phyloP scores from a whole-genome alignment of 2,329 filamentous ascomycete species.

The Arthroderma sp. region DNA sequence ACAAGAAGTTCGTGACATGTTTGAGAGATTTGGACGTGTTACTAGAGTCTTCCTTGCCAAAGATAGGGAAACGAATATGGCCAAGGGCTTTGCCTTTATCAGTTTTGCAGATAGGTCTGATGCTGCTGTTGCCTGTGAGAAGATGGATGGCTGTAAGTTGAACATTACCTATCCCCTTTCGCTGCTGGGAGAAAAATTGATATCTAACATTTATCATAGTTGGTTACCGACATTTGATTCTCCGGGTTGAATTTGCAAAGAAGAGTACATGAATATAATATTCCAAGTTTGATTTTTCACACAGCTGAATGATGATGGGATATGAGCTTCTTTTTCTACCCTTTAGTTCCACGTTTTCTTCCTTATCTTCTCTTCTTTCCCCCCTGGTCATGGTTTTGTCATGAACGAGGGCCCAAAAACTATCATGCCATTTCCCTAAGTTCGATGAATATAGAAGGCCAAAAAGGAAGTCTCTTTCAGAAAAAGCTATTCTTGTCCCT shows the following conservation, averaged over 20 bases:
- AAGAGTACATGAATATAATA: conserved; percentile 19
- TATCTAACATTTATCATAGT: conserved; percentile 20
- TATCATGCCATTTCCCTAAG: too few species aligned
- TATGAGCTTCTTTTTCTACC: background rate
- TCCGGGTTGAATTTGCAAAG: conserved; percentile 41
- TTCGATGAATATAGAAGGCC: too few species aligned
- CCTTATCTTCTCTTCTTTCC: conserved; percentile 4
- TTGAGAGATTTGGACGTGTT: conserved; percentile 92
- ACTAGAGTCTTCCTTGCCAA: conserved; percentile 96
- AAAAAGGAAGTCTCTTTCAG: too few species aligned
- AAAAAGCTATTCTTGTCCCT: too few species aligned
- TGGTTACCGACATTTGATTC: conserved; percentile 40
- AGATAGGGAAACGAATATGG: conserved; percentile 87
- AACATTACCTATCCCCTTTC: conserved; percentile 1
- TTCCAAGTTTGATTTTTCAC: background rate
- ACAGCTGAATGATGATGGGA: background rate
- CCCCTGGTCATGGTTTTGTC: too few species aligned
- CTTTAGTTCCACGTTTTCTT: conserved; percentile 1
- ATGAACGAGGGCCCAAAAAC: too few species aligned
- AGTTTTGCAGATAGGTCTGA: conserved; percentile 84
- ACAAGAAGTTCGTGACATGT: conserved; percentile 88
- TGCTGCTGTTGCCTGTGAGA: conserved; percentile 83
- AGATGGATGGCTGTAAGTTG: conserved; percentile 81
- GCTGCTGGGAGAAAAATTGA: background rate
- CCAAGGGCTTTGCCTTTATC: conserved; percentile 98